These are phyloP conservation scores for Handroanthus guayacan DNA, from an alignment of 257 asterid genomes.

Conservation along the genomic window DNA sequence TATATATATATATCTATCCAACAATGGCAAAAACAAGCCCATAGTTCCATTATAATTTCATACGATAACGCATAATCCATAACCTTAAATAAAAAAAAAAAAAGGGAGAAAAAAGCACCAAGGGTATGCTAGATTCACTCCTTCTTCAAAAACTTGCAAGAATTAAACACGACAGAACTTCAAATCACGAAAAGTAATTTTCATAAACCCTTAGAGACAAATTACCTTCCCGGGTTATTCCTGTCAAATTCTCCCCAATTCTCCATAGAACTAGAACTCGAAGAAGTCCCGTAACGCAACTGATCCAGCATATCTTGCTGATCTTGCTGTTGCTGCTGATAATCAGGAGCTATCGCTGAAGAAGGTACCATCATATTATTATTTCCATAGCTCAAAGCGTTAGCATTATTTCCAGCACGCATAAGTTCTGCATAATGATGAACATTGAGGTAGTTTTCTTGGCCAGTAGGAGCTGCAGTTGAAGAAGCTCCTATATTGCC, in stretches of 20 bases:
- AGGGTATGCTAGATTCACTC: background rate
- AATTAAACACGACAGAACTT: too few species aligned
- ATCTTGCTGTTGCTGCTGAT: slow-evolving; percentile 38
- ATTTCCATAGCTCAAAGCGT: slow-evolving; percentile 30
- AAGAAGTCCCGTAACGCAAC: slow-evolving; percentile 36
- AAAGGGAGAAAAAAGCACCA: background rate
- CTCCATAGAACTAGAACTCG: slow-evolving; percentile 40
- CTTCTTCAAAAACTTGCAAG: background rate
- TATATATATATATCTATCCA: too few species aligned
- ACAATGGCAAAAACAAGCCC: background rate
- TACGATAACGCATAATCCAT: background rate
- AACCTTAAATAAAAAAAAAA: background rate
- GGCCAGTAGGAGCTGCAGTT: background rate
- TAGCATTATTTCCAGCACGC: slow-evolving; percentile 15
- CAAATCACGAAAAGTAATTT: background rate
- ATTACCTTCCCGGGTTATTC: slow-evolving; percentile 39
- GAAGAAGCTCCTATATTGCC: background rate
- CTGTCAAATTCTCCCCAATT: slow-evolving; percentile 50
- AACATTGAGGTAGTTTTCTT: slow-evolving; percentile 37
- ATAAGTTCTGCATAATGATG: slow-evolving; percentile 48
- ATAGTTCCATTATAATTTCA: background rate
- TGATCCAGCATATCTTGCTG: slow-evolving; percentile 41
- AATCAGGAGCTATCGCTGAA: slow-evolving; percentile 27
- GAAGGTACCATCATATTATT: slow-evolving; percentile 32
- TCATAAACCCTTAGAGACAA: slow-evolving; percentile 20